Percentiles rank a stretch among this genome's conserved stretches.
Conservation (phyloP, 75 land plant genomes). For the Picea glauca region DNA sequence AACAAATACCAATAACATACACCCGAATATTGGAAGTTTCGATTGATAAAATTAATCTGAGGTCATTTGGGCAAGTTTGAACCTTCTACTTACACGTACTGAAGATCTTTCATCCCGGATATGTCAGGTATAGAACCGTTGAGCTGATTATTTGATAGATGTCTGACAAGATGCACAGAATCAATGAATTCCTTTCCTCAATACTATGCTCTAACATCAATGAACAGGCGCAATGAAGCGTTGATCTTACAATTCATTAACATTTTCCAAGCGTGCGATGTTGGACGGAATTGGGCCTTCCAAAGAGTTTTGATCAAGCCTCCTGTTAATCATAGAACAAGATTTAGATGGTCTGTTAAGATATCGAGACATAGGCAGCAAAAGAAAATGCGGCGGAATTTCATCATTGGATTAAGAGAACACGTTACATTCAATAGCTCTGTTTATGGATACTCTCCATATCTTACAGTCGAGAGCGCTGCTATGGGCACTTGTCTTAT, state of each 20-base stretch:
- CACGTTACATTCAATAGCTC: too few species aligned
- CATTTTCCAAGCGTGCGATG: constrained; percentile 46
- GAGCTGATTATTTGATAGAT: constrained; percentile 53
- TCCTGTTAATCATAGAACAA: constrained; percentile 22
- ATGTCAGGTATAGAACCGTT: constrained; percentile 57
- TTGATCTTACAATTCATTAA: constrained; percentile 51
- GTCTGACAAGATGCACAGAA: constrained; percentile 21
- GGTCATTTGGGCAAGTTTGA: background rate
- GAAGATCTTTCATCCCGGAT: constrained; percentile 40
- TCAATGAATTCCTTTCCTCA: background rate
- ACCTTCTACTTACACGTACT: constrained; percentile 46
- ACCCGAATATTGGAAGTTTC: background rate
- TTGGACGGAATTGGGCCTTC: constrained; percentile 42
- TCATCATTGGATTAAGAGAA: too few species aligned
- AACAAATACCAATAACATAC: background rate
- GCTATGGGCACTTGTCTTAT: too few species aligned
- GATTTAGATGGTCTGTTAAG: background rate
- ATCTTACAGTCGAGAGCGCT: too few species aligned
- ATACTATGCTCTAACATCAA: too few species aligned
- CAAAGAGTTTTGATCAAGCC: constrained; percentile 57
- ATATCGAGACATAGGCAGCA: too few species aligned
- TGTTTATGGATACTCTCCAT: too few species aligned
- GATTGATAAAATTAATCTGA: background rate
- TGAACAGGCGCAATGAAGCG: too few species aligned
- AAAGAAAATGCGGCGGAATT: too few species aligned